Percentiles rank a stretch among this genome's conserved stretches.
These are phyloP conservation scores for Zygosaccharomyces gambellarensis DNA, from an alignment of 805 yeast species.

Conservation along the genomic window DNA sequence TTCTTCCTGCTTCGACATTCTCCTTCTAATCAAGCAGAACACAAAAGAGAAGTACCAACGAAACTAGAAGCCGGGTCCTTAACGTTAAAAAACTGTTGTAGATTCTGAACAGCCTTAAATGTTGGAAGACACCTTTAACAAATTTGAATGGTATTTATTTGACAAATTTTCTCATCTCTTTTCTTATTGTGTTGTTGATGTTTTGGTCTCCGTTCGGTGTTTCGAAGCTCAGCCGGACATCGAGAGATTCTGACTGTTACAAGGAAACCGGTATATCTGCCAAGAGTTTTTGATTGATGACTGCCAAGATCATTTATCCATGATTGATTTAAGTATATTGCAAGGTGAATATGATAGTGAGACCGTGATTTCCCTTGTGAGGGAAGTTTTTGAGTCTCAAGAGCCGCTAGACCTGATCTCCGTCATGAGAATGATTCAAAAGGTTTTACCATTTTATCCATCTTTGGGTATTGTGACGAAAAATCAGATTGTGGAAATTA, in stretches of 20 bases:
- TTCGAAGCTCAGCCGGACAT: background rate
- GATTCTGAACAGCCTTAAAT: background rate
- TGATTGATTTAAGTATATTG: constrained; percentile 4
- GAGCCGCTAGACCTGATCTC: constrained; percentile 6
- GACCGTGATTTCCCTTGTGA: constrained; percentile 1
- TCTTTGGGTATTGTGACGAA: constrained; percentile 16
- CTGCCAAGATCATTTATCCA: background rate
- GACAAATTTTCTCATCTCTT: background rate
- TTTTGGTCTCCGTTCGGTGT: background rate
- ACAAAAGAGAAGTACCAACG: background rate
- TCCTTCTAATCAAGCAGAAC: background rate
- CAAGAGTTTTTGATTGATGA: background rate
- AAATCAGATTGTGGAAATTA: constrained; percentile 7
- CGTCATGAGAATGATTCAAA: constrained; percentile 7
- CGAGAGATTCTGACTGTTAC: background rate
- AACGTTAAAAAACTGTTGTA: background rate
- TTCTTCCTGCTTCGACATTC: constrained; percentile 23
- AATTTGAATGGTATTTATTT: background rate
- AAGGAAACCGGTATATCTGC: background rate
- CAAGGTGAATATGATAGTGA: constrained; percentile 6
- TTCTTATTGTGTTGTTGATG: background rate
- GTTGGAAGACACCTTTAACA: background rate
- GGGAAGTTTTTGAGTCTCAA: constrained; percentile 1
- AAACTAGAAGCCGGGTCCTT: background rate
- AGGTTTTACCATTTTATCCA: constrained; percentile 22